Evolutionary conservation across 1,284 basidiomycete genomes (phyloP).

Genomic region (Meripilus lineatus): DNA sequence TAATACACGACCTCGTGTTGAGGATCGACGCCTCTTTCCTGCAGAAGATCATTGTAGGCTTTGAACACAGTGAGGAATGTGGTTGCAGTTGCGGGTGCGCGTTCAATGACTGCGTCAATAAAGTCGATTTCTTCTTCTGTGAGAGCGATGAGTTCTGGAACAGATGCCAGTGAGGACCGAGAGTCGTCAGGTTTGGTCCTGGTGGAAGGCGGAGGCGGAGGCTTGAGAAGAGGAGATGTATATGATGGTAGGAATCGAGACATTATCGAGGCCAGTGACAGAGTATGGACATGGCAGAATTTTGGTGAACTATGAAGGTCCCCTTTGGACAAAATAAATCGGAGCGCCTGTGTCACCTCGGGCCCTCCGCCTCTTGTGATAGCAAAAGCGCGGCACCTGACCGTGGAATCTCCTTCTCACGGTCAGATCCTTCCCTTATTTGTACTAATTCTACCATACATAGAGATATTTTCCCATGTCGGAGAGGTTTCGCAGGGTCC

Average conservation of each 20-base stretch:
- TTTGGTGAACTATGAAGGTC: no score
- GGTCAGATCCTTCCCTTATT: no score
- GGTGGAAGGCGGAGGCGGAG: slow-evolving; percentile 15
- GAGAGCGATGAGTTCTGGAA: slow-evolving; percentile 51
- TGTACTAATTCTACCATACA: no score
- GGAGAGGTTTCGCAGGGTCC: no score
- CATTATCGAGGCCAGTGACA: no score
- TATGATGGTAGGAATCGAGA: slow-evolving; percentile 26
- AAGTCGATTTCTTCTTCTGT: slow-evolving; percentile 59
- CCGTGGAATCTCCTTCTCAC: no score
- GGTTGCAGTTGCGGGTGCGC: slow-evolving; percentile 58
- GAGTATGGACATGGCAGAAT: no score
- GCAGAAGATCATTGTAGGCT: slow-evolving; percentile 72
- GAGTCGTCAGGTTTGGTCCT: slow-evolving; percentile 36
- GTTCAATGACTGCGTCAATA: slow-evolving; percentile 66
- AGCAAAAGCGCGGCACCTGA: no score
- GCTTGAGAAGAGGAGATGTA: slow-evolving; percentile 25
- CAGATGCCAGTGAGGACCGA: slow-evolving; percentile 39
- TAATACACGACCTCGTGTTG: slow-evolving; percentile 77
- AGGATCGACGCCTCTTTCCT: slow-evolving; percentile 69
- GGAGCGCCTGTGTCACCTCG: no score
- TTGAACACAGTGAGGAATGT: slow-evolving; percentile 76
- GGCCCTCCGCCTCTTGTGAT: no score
- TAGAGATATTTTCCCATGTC: no score
- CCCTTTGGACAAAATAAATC: no score